Evolutionary conservation across 148 eudicot genomes (phyloP).

Genomic region (Mesembryanthemum crystallinum): DNA sequence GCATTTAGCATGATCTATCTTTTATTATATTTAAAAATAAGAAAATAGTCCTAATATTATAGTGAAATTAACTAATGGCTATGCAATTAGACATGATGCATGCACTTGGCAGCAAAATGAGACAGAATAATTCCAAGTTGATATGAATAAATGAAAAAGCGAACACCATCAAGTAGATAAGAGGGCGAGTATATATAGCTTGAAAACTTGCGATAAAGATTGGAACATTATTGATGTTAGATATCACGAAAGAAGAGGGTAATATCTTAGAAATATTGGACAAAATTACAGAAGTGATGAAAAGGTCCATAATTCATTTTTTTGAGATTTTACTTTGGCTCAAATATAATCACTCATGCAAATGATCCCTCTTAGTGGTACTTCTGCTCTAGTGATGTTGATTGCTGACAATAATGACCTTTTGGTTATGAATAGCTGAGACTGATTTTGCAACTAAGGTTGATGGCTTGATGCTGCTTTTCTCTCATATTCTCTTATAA

Average conservation of each 20-base stretch:
- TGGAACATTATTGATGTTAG: not conserved
- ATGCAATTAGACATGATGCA: not conserved
- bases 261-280: not conserved
- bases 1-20: no score
- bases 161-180: no score
- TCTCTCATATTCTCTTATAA: not conserved
- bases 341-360: not conserved
- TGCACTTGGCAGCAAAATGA: not conserved
- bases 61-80: not conserved
- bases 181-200: not conserved
- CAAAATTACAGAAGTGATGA: not conserved
- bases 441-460: not conserved
- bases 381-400: not conserved
- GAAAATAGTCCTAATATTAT: not conserved
- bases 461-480: not conserved
- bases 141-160: no score
- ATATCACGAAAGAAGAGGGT: not conserved
- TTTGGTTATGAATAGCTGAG: not conserved
- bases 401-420: not conserved
- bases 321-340: conserved; percentile 1
- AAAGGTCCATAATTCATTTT: no score
- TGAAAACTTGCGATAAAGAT: not conserved
- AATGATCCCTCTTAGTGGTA: not conserved
- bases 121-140: not conserved
- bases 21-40: no score